phyloP scores from a whole-genome alignment of 148 eudicot species.

The Fagopyrum esculentum region DNA sequence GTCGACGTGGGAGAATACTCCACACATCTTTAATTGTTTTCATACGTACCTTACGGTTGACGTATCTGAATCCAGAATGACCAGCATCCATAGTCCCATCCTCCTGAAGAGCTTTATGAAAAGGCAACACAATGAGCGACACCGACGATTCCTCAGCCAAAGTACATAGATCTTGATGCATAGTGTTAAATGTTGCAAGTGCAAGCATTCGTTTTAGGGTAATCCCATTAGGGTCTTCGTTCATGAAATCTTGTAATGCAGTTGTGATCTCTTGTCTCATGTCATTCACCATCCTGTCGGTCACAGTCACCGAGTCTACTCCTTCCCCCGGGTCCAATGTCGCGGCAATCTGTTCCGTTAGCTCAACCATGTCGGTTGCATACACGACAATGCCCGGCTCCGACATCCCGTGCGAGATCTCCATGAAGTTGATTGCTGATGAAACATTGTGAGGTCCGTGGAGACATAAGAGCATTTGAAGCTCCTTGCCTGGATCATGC shows the following conservation, averaged over 20 bases:
- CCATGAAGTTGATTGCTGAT: constrained; percentile 59
- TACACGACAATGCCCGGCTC: constrained; percentile 76
- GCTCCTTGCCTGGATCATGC: constrained; percentile 52
- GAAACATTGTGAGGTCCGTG: constrained; percentile 60
- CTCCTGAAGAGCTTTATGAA: constrained; percentile 41
- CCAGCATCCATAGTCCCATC: constrained; percentile 42
- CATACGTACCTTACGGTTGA: constrained; percentile 70
- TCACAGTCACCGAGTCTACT: constrained; percentile 39
- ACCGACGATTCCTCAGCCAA: constrained; percentile 57
- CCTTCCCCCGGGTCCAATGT: constrained; percentile 48
- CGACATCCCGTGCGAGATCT: constrained; percentile 53
- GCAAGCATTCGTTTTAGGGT: constrained; percentile 48
- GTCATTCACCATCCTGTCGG: constrained; percentile 40
- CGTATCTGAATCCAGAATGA: constrained; percentile 61
- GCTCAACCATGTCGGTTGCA: constrained; percentile 75
- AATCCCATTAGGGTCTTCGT: constrained; percentile 42
- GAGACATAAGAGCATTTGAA: constrained; percentile 58
- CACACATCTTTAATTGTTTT: no score
- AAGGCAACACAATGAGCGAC: constrained; percentile 65
- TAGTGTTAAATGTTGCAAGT: constrained; percentile 46
- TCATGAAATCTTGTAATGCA: constrained; percentile 31
- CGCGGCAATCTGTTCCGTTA: constrained; percentile 61
- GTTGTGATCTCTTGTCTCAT: constrained; percentile 50
- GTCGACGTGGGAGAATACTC: no score
- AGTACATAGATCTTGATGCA: constrained; percentile 76